Evolutionary conservation across 768 basidiomycete genomes (phyloP).

Genomic region (Boletus subcaerulescens): DNA sequence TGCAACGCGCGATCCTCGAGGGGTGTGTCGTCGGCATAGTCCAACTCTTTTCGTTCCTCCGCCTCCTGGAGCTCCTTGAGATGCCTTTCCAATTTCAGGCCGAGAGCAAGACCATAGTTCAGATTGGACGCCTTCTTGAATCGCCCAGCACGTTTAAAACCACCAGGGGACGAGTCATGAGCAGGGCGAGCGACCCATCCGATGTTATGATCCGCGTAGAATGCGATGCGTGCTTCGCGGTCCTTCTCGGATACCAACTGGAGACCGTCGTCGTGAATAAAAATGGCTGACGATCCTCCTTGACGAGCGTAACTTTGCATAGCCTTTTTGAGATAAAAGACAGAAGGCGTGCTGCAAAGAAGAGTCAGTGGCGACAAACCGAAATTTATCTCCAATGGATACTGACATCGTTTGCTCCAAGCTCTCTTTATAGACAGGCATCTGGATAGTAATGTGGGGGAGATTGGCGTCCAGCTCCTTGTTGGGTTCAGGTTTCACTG

Average conservation of each 20-base stretch:
- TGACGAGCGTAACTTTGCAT: conserved; percentile 66
- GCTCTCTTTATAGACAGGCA: conserved; percentile 89
- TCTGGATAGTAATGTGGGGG: conserved; percentile 75
- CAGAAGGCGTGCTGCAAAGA: conserved; percentile 54
- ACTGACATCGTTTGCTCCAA: conserved; percentile 79
- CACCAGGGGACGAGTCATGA: conserved; percentile 29
- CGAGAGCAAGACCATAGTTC: conserved; percentile 66
- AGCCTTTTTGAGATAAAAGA: conserved; percentile 60
- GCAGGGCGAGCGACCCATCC: conserved; percentile 59
- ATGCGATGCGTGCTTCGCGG: conserved; percentile 45
- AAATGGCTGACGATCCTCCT: conserved; percentile 55
- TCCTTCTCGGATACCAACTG: conserved; percentile 47
- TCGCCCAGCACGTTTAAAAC: conserved; percentile 55
- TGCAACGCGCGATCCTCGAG: conserved; percentile 74
- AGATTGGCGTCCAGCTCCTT: conserved; percentile 59
- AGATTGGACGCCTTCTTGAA: conserved; percentile 96
- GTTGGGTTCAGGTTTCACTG: conserved; percentile 57
- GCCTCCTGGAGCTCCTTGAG: conserved; percentile 39
- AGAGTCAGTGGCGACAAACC: neutral
- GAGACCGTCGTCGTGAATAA: conserved; percentile 63
- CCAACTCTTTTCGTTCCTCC: conserved; percentile 40
- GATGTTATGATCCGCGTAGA: conserved; percentile 56
- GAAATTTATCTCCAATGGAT: neutral
- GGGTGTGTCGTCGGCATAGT: conserved; percentile 37
- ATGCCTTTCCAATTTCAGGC: conserved; percentile 33